Evolutionary conservation across 768 basidiomycete species (phyloP), one percentile per base, ranked within the genome.

Genomic region (Favolaschia claudopus): DNA sequence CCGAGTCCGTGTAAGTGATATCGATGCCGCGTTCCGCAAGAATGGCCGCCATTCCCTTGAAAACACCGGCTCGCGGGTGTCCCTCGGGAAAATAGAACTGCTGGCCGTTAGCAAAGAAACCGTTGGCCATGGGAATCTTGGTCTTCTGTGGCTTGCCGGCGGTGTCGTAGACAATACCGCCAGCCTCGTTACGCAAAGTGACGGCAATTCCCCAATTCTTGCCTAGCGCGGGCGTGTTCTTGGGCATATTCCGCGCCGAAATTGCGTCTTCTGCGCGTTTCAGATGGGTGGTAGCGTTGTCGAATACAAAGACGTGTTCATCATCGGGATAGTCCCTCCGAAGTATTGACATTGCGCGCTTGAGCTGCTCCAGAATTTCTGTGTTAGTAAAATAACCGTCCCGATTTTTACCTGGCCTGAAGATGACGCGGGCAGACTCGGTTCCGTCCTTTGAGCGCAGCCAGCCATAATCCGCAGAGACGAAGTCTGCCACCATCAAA

Each of bases 201-300:
- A 71, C 63, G 15, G 62, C 53, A 15, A 73, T 56, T 9, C 58
- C 50, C 66, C 65, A 72, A 42, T 68, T 71, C 9, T 38, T 49
- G 0, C 60, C 66, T 0, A 17, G n/a, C 14, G 64, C 67, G 34
- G 65, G 59, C 2, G 60, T 55, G 19, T 59, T 43, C 44, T 76
- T 77, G 2, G 75, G 71, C 76, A 79, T 78, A 15, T 69, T 47
- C 1, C 55, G 53, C 1, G 78, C 74, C 4, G 76, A 77, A 1
- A 75, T 56, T 8, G 72, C 60, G 56, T 70, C 60, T 6, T 70
- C 68, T 1, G 75, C 36, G 0, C 64, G 68, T 50, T 76, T 77
- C 0, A 63, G 55, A 57, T 80, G 78, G 38, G 72, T 78, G 1
- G 72, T 65, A 3, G 74, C 74, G 44, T 77, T 78, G 52, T 73